phyloP scores from a whole-genome alignment of 83 land plant genomes.

The Picea abies region DNA sequence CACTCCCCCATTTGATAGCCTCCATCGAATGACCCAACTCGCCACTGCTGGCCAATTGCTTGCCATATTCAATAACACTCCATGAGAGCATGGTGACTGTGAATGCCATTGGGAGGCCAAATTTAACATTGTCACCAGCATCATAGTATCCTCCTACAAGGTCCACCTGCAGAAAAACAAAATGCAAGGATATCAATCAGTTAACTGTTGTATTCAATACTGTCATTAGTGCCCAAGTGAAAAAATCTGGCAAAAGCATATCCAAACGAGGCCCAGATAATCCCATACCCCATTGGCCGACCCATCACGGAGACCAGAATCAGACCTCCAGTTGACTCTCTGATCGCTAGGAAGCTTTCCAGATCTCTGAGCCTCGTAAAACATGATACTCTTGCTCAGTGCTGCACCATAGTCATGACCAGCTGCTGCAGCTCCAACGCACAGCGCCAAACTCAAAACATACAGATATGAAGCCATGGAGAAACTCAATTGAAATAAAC shows the following conservation, averaged over 20 bases:
- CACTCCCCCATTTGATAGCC: slow-evolving; percentile 91
- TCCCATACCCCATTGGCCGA: slow-evolving; percentile 54
- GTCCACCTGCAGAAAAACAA: slow-evolving; percentile 56
- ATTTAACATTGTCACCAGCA: slow-evolving; percentile 93
- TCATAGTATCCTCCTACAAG: slow-evolving; percentile 92
- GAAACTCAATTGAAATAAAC: not conserved
- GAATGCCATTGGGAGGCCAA: slow-evolving; percentile 95
- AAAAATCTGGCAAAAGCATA: no score
- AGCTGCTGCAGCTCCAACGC: slow-evolving; percentile 29
- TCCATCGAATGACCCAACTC: slow-evolving; percentile 77
- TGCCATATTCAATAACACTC: slow-evolving; percentile 82
- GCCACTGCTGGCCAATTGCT: slow-evolving; percentile 61
- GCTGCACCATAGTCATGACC: slow-evolving; percentile 75
- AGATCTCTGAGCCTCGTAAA: slow-evolving; percentile 88
- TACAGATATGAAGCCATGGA: slow-evolving; percentile 9
- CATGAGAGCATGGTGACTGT: slow-evolving; percentile 90
- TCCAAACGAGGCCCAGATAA: not conserved
- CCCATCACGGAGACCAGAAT: slow-evolving; percentile 78
- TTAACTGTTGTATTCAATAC: no score
- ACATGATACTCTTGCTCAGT: slow-evolving; percentile 70
- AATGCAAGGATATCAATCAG: no score
- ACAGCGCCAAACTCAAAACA: slow-evolving; percentile 14
- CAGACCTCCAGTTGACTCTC: slow-evolving; percentile 65
- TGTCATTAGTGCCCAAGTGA: no score
- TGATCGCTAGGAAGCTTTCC: slow-evolving; percentile 62